A percentile compares a stretch with the other conserved stretches of the same genome.
These are phyloP conservation scores for Croton setiger DNA, from an alignment of 441 rosid genomes.

Conservation along the genomic window DNA sequence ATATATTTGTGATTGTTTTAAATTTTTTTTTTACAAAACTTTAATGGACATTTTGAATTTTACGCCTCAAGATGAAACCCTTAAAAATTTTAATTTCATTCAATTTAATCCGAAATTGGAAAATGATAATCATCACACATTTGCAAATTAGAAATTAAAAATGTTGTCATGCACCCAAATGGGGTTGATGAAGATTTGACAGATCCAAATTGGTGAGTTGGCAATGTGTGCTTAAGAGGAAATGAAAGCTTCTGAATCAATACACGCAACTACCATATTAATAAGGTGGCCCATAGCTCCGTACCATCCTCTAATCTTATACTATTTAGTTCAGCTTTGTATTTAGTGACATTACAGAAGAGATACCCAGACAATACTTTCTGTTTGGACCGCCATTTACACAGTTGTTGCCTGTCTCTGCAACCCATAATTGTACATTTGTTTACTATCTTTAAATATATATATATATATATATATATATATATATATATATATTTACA, in stretches of 20 bases:
- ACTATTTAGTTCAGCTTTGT: not conserved
- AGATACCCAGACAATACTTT: conserved; percentile 1
- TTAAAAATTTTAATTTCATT: too few relatives aligned
- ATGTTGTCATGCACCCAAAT: too few relatives aligned
- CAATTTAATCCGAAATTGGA: too few relatives aligned
- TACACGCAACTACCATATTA: conserved; percentile 25
- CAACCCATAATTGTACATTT: not conserved
- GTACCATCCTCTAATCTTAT: not conserved
- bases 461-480: too few relatives aligned
- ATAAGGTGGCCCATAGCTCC: conserved; percentile 31
- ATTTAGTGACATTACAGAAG: not conserved
- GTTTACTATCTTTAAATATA: not conserved
- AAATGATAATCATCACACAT: too few relatives aligned
- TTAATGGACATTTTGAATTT: too few relatives aligned
- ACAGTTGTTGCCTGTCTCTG: not conserved
- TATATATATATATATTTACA: too few relatives aligned
- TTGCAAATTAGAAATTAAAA: too few relatives aligned
- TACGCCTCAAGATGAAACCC: too few relatives aligned
- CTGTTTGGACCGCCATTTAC: not conserved
- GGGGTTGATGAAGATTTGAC: not conserved
- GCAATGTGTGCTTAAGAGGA: not conserved
- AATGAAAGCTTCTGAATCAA: conserved; percentile 17
- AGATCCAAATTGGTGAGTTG: not conserved
- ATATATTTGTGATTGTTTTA: too few relatives aligned
- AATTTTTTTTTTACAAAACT: too few relatives aligned